Evolutionary conservation across 2,329 filamentous ascomycete genomes (phyloP), one percentile per base, ranked within the genome.

Genomic region (Penicillium hesseltinei): DNA sequence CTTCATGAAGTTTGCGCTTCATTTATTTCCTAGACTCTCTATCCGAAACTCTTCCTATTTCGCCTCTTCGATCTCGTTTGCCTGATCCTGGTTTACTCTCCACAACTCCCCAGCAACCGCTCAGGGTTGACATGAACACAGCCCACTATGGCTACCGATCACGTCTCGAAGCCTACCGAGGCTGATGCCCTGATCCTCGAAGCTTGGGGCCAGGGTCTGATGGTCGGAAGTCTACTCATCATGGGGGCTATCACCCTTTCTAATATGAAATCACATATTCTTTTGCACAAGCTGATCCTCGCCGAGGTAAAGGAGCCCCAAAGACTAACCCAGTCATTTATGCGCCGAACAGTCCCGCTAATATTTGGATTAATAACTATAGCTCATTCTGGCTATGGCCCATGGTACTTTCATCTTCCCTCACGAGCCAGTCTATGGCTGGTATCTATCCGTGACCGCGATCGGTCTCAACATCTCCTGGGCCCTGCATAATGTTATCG

Each of bases 401-500:
- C 82, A 86, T 65, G 83, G 83, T 8, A 83, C 83, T 57, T 86
- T 84, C 68, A 80, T 85, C 36, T 86, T 87, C 71, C 78, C 81
- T 53, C 73, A 79, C 59, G 77, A 76, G 9, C 82, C 82, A 0
- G 75, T 76, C 3, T 86, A 85, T 66, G 84, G 82, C 48, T 88
- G 85, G 85, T 88, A 86, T 71, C 76, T 88, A 3, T 85, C 83
- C 2, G 75, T 79, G 25, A 84, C 82, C 2, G 85, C 83, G 8
- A 81, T 87, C 8, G 79, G 83, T 19, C 78, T 88, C 25, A 86
- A 86, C 61, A 73, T 80, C n/a, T 86, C 83, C 4, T 88, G 84
- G 83, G 80, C 77, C 13, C 71, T 88, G 9, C 86, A 88, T 70
- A 88, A 88, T 61, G 78, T 88, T 58, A 84, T 88, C 58, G 80